Evolutionary conservation across 768 basidiomycete genomes (phyloP), one percentile per base, ranked within the genome.

Genomic region (Fibroporia radiculosa): DNA sequence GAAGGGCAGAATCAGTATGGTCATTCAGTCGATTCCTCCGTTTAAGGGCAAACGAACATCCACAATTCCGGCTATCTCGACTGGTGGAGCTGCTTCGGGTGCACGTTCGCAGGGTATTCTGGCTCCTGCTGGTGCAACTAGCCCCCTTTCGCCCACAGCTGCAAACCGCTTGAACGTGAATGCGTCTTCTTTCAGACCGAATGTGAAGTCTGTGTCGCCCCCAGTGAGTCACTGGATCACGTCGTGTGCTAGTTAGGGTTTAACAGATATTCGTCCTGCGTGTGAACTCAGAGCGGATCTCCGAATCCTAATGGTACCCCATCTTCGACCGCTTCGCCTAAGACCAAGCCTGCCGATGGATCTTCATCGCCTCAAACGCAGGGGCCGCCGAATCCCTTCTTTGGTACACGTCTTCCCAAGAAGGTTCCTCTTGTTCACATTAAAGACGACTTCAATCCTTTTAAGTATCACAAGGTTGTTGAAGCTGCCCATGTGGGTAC

Each of bases 391-490:
- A 89, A 96, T 58, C 84, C 90, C 14, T 98, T 97, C 82, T 98
- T 96, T 58, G 88, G 92, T 24, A 71, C 78, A 24, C 82, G 84
- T 27, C 61, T 70, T 16, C 76, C 81, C 61, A 91, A 91, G 73
- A 88, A 85, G 66, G 75, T 74, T 3, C 72, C 78, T 13, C 27
- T 37, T 19, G 84, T 93, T 27, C 84, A 90, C 59, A 77, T 95
- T 63, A 90, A 95, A 67, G 91, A 96, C 55, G 95, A 97, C 60
- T 99, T 99, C 61, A 96, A 93, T 62, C 93, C 95, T 13, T 96
- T 95, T 78, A 90, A 89, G 66, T 78, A 84, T 56, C 76, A 77
- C 58, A 89, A 89, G 61, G 80, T 92, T 22, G 75, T 71, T 6
- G 88, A 89, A 43, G 78, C 92, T 6, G 65, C 75, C 20, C 73